Base-by-base conservation (phyloP, 345 rosid genomes). In the Linum lewisii region DNA sequence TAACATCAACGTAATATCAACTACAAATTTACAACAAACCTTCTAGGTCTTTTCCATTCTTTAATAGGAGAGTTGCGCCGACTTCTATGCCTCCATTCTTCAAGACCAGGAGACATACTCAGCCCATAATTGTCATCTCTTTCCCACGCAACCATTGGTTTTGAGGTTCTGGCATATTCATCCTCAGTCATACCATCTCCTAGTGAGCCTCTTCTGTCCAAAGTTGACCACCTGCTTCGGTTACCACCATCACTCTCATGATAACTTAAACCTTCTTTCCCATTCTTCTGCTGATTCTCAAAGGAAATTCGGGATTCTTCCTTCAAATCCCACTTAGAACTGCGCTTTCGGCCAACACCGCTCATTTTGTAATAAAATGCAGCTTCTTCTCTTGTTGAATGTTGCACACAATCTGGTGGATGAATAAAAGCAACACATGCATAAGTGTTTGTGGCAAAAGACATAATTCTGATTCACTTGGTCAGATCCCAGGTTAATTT, bases 281-380 rank as follows among this genome's bases (percentile, higher is more conserved):
- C 81, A 11, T 25, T 56, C 2, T 68, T 81, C 49, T 72, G 70
- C 21, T 57, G 63, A 57, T 71, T 76, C 55, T 72, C 85, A 29
- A 49, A 69, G 52, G 81, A 60, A 69, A 64, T 63, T 19, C 63
- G 81, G 64, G 77, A 69, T 42, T 78, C 95, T 68, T 83, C 95
- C 62, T 79, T 80, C 62, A 75, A 58, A 79, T 92, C 95, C 97
- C 97, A 89, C 60, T 89, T 82, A 18, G 97, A 86, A 75, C 51
- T 68, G 32, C 77, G 84, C 72, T 78, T 84, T 70, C 82, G 74
- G 66, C 79, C 78, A 56, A 78, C 47, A 42, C 47, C 65, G 58
- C 91, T 82, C 95, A 83, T 92, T 54, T 63, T 67, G 44, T 63
- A 67, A 65, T 58, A 50, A 53, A 63, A 57, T 57, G 26, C 50